Base-by-base conservation (phyloP, 768 basidiomycete genomes). In the Tricholoma furcatifolium region DNA sequence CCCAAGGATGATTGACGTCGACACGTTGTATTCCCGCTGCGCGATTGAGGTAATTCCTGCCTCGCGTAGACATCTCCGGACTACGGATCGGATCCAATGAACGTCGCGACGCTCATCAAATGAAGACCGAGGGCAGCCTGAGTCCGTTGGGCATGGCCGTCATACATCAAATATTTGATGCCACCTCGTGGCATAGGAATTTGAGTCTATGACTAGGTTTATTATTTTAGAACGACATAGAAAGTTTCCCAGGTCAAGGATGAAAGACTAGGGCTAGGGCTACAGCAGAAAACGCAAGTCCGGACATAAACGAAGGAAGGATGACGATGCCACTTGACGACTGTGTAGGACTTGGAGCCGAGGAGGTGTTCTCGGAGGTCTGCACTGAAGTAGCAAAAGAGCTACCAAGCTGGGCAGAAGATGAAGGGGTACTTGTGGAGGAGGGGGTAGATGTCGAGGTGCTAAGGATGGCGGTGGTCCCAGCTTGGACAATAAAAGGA, bases 401-500 rank as follows among this genome's bases (percentile, higher is more conserved):
- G 24, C 32, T 47, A 1, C 38, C 43, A 18, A 47, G 41, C 10
- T 36, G 39, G 12, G 61, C 54, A n/a, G 50, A 23, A 27, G 52
- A 44, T 40, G 56, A 56, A 6, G 51, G 41, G 20, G 36, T 6
- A n/a, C 23, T n/a, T 7, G 53, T 47, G 2, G 38, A 18, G 2
- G 24, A 43, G 36, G 52, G 10, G 6, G 34, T 18, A 8, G 27
- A 7, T 31, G 46, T 47, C 15, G 53, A 27, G 18, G 47, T 41
- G 39, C 43, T 47, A 24, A 32, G 20, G 12, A 51, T 15, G 23
- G 56, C 53, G 20, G 60, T 60, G 5, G 60, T 61, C 14, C 62
- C 60, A 32, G 38, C 54, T 52, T 63, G 54, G 32, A 63, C 60
- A 20, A 43, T 39, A 30, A 63, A 41, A 39, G n/a, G 44, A 10